phyloP scores from a whole-genome alignment of 495 filamentous ascomycete species.

The Podospora comata region DNA sequence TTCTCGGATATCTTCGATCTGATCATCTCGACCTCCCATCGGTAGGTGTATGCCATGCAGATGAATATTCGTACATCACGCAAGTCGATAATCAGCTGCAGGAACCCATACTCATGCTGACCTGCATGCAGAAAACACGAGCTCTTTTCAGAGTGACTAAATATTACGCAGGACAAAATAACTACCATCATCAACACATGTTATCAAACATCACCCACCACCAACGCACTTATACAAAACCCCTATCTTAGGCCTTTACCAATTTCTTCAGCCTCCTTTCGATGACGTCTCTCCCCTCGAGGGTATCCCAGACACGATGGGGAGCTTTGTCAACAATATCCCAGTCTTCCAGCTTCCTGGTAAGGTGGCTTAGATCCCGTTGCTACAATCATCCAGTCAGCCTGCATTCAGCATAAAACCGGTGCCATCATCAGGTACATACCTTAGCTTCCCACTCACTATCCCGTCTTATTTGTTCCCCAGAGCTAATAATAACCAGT shows the following conservation, averaged over 20 bases:
- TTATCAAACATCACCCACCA: background rate
- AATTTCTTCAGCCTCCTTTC: slow-evolving; percentile 50
- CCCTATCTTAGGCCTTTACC: slow-evolving; percentile 33
- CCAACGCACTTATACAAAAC: background rate
- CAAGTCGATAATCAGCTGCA: background rate
- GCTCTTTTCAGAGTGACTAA: background rate
- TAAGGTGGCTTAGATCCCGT: slow-evolving; percentile 75
- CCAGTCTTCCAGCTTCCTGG: slow-evolving; percentile 73
- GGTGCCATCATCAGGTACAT: slow-evolving; percentile 1
- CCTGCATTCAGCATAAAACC: background rate
- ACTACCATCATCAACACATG: background rate
- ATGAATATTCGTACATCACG: background rate
- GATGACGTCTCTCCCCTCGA: slow-evolving; percentile 63
- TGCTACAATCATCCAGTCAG: slow-evolving; percentile 49
- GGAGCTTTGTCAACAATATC: slow-evolving; percentile 81
- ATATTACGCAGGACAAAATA: background rate
- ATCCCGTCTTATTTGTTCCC: slow-evolving; percentile 52
- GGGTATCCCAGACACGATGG: slow-evolving; percentile 78
- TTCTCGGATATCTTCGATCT: background rate
- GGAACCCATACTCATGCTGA: background rate
- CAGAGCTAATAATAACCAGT: slow-evolving; percentile 79
- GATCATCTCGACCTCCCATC: background rate
- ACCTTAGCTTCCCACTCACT: slow-evolving; percentile 67
- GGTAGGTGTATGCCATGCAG: background rate
- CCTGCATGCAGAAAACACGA: slow-evolving; percentile 7